Base-by-base conservation (phyloP, 2,329 filamentous ascomycete species). In the Zarea fungicola region DNA sequence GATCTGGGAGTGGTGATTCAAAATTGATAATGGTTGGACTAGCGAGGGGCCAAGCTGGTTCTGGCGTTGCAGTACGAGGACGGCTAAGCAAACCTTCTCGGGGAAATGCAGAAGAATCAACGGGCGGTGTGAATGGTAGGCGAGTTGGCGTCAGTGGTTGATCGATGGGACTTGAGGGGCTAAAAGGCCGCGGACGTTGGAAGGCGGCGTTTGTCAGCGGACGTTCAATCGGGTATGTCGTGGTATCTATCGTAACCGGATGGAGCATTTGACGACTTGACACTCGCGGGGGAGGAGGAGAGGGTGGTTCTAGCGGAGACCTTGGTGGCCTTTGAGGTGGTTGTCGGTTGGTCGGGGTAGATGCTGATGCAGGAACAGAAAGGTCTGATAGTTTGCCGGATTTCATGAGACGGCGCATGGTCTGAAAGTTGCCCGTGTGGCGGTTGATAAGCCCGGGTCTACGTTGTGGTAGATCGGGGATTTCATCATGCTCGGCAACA, bases 221-320 rank as follows among this genome's bases (percentile, higher is more conserved):
- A 18, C 74, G 69, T 18, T 77, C 71, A 39, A 68, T 53, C 9
- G 58, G 57, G 2, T 62, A 58, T 25, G 61, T 58, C 10, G 68
- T 52, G 2, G 67, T 60, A 45, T 75, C 73, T 35, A 67, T 62
- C 10, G 70, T 67, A 37, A 73, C 73, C 26, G 70, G 68, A n/a
- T 65, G 65, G 18, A 67, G 57, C 8, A 73, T 77, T 13, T 71
- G 64, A 11, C 79, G 75, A 55, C 80, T 83, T 0, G 80, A 82
- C 19, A 74, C 65, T 19, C 80, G 74, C 4, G 75, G 73, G 5
- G 77, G 79, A 4, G 74, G 70, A 11, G 73, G 61, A 3, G 75
- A 70, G 3, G 72, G 57, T 56, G 11, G 75, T 76, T 47, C 76
- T 13, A 48, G 69, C 3, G 68, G 63, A 23, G 67, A 65, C 16